Percentiles rank a stretch among this genome's conserved stretches.
phyloP scores from a whole-genome alignment of 768 basidiomycete species.

The Suillus bovinus region DNA sequence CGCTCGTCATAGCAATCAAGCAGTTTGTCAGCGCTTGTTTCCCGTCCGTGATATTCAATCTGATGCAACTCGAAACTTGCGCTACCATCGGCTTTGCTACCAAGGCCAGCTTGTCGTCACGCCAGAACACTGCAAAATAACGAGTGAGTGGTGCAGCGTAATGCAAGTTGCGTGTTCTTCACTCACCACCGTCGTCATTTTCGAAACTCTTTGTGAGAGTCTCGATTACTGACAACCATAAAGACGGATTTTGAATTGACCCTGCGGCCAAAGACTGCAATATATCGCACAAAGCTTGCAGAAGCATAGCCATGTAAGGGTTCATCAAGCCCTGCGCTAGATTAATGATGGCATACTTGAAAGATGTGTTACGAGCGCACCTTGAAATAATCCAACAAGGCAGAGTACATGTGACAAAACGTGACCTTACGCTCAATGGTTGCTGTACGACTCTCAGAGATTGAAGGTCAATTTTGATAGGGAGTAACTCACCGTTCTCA shows the following conservation, averaged over 20 bases:
- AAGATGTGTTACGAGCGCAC: slow-evolving; percentile 37
- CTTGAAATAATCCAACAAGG: slow-evolving; percentile 87
- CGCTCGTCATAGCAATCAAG: slow-evolving; percentile 47
- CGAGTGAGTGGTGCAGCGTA: neutral
- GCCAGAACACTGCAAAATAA: slow-evolving; percentile 76
- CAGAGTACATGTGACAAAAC: slow-evolving; percentile 73
- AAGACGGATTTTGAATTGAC: slow-evolving; percentile 34
- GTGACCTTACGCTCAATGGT: slow-evolving; percentile 56
- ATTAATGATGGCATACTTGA: slow-evolving; percentile 7
- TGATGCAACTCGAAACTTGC: slow-evolving; percentile 60
- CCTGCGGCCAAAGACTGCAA: slow-evolving; percentile 46
- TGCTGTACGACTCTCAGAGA: slow-evolving; percentile 13
- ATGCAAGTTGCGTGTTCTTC: slow-evolving; percentile 22
- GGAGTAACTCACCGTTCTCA: slow-evolving; percentile 41
- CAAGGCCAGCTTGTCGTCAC: slow-evolving; percentile 73
- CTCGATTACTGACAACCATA: slow-evolving; percentile 67
- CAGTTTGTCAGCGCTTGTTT: slow-evolving; percentile 48
- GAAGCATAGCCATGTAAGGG: slow-evolving; percentile 82
- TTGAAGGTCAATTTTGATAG: neutral
- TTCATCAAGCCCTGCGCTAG: slow-evolving; percentile 72
- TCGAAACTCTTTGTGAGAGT: slow-evolving; percentile 69
- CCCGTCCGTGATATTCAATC: slow-evolving; percentile 37
- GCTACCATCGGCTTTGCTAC: slow-evolving; percentile 58
- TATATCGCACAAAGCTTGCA: slow-evolving; percentile 64
- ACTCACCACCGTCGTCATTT: slow-evolving; percentile 76